phyloP scores from a whole-genome alignment of 2,329 filamentous ascomycete genomes.

The Boeremia lycopersici region DNA sequence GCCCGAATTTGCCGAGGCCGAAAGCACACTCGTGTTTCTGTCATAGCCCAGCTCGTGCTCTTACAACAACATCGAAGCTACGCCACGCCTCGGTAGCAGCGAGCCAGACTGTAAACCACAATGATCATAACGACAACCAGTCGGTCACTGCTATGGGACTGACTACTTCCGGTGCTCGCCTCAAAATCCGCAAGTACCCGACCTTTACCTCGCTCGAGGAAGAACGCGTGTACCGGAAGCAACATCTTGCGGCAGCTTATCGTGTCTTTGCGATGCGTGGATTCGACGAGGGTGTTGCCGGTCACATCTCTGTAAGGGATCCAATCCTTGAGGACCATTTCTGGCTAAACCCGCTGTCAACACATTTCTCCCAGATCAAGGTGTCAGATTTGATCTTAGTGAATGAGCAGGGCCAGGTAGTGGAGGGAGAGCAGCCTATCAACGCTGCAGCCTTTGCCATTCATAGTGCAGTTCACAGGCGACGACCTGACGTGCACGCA shows the following conservation, averaged over 20 bases:
- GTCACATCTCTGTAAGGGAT: slow-evolving; percentile 54
- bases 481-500: slow-evolving; percentile 47
- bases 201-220: slow-evolving; percentile 48
- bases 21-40: no score
- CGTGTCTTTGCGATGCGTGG: slow-evolving; percentile 47
- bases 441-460: slow-evolving; percentile 57
- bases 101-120: slow-evolving; percentile 33
- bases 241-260: slow-evolving; percentile 55
- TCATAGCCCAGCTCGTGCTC: slow-evolving; percentile 1
- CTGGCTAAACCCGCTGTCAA: slow-evolving; percentile 53
- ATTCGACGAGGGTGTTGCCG: slow-evolving; percentile 51
- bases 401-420: slow-evolving; percentile 50
- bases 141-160: slow-evolving; percentile 54
- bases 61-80: slow-evolving; percentile 22
- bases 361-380: slow-evolving; percentile 52
- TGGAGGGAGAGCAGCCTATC: slow-evolving; percentile 50
- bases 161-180: slow-evolving; percentile 52
- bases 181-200: slow-evolving; percentile 55
- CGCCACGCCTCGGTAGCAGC: slow-evolving; percentile 25
- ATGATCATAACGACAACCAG: slow-evolving; percentile 50
- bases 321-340: slow-evolving; percentile 43
- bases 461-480: slow-evolving; percentile 51
- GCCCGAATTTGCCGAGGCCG: neutral
- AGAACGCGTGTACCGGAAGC: slow-evolving; percentile 52
- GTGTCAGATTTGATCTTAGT: slow-evolving; percentile 53